A percentile compares a stretch with the other conserved stretches of the same genome.
Evolutionary conservation across 306 rosid genomes (phyloP).

Genomic region (Pterocarpus santalinus): DNA sequence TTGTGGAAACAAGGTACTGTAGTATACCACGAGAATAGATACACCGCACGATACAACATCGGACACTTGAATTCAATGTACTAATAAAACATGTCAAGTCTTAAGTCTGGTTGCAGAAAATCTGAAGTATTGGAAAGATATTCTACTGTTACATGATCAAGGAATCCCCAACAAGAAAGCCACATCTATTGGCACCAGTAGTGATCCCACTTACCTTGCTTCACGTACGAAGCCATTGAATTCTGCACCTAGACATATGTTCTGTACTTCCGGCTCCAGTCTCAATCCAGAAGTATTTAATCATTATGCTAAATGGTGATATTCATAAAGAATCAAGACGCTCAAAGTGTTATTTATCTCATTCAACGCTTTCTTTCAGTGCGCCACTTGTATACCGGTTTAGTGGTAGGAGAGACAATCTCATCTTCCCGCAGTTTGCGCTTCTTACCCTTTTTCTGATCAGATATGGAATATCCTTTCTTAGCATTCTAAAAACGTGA

Average conservation of each 20-base stretch:
- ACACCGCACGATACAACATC: not conserved
- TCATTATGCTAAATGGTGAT: constrained; percentile 12
- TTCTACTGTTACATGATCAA: not conserved
- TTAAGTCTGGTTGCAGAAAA: not conserved
- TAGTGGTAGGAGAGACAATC: constrained; percentile 64
- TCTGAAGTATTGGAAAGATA: not conserved
- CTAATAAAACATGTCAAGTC: not conserved
- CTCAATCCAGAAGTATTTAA: constrained; percentile 10
- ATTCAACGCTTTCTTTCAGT: constrained; percentile 75
- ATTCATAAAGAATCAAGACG: not conserved
- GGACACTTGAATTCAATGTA: not conserved
- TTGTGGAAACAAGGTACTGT: not conserved
- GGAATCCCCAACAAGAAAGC: constrained; percentile 13
- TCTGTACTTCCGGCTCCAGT: constrained; percentile 17
- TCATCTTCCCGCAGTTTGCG: constrained; percentile 85
- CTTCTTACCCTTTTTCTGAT: constrained; percentile 71
- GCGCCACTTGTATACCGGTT: constrained; percentile 82
- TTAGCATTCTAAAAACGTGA: constrained; percentile 27
- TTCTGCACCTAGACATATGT: not conserved
- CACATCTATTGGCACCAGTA: not conserved
- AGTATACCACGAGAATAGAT: not conserved
- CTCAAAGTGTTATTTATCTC: constrained; percentile 6
- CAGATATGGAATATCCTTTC: not conserved
- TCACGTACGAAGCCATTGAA: too few relatives aligned
- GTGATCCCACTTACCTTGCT: too few relatives aligned